Base-by-base conservation (phyloP, 768 basidiomycete species). In the Solioccasus polychromus region DNA sequence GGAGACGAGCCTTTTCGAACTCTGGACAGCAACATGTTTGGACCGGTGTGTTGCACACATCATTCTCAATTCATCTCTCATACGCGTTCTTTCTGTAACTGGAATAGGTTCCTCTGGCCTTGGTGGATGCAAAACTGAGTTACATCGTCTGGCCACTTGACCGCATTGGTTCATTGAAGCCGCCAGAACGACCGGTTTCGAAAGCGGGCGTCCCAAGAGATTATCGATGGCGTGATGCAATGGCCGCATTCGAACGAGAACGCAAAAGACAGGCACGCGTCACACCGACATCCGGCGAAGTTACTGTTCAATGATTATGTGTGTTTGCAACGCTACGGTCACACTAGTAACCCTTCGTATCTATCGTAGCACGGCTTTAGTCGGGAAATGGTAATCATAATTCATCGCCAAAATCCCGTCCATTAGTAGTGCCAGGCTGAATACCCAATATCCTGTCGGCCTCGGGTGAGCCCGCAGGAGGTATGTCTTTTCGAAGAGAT, bases 11-110 rank as follows among this genome's bases (percentile, higher is more conserved):
- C 55, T 5, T 65, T 47, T 22, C 72, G 78, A 45, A 84, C 79
- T 8, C 72, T 81, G 42, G 87, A 88, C 55, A 88, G 85, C 67
- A 88, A 87, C 60, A 62, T 68, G 1, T 85, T 84, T 61, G 86
- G 87, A 7, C 81, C 86, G 8, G 85, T 86, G 59, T 48, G 74
- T 64, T 12, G 35, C 30, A 2, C n/a, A n/a, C n/a, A n/a, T n/a
- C n/a, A n/a, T n/a, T 35, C 11, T 12, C 41, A 7, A 47, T 0
- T 19, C 10, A 10, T 51, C 11, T 29, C 48, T 29, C 42, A 39
- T 39, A 29, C 41, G 5, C 1, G 12, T 14, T 3, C 30, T 31
- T 12, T 5, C 26, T 30, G 4, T 8, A 19, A 34, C 14, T 24
- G 44, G 25, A 19, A 29, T 24, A 51, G 55, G 55, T 82, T 5